phyloP scores from a whole-genome alignment of 1,139 yeast genomes.

The Arxiozyma slooffiae region DNA sequence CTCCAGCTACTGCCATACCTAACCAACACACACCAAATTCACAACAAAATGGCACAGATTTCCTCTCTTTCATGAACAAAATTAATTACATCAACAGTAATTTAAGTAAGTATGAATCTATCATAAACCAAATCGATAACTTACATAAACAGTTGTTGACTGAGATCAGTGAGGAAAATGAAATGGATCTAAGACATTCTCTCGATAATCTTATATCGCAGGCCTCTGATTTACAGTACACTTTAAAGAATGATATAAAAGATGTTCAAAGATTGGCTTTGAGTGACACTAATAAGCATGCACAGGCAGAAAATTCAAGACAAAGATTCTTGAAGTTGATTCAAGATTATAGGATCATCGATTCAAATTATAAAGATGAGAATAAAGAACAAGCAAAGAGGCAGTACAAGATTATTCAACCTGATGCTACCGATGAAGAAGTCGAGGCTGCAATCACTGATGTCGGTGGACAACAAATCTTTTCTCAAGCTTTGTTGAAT shows the following conservation, averaged over 20 bases:
- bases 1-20: not conserved
- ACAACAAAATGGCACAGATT: conserved; percentile 37
- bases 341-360: conserved; percentile 78
- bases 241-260: conserved; percentile 68
- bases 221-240: conserved; percentile 67
- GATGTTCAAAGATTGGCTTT: conserved; percentile 63
- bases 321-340: conserved; percentile 76
- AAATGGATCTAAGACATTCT: conserved; percentile 61
- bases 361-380: conserved; percentile 76
- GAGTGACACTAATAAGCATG: conserved; percentile 68
- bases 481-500: conserved; percentile 86
- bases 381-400: conserved; percentile 85
- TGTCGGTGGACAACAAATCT: conserved; percentile 79
- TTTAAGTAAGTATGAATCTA: conserved; percentile 67
- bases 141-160: conserved; percentile 76
- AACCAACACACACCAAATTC: not conserved
- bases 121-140: conserved; percentile 68
- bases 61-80: conserved; percentile 71
- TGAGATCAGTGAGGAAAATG: conserved; percentile 76
- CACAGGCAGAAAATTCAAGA: conserved; percentile 85
- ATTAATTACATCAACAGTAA: conserved; percentile 74
- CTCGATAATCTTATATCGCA: conserved; percentile 70
- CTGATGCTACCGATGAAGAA: conserved; percentile 83
- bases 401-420: conserved; percentile 86
- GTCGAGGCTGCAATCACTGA: conserved; percentile 76